These are phyloP conservation scores for Dioscorea dumetorum DNA, from an alignment of 106 monocot genomes.

Conservation along the genomic window DNA sequence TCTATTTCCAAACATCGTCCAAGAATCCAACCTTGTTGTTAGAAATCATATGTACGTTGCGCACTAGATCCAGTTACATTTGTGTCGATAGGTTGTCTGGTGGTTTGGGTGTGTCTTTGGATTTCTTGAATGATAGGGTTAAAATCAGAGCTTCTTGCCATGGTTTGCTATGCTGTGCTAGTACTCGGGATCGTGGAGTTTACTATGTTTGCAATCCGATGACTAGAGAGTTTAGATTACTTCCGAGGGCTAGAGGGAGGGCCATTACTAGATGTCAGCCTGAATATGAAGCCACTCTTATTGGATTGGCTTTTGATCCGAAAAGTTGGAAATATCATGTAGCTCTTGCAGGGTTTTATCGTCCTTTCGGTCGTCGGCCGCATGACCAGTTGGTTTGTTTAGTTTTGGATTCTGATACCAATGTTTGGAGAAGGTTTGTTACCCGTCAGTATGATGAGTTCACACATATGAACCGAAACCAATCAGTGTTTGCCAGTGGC, in stretches of 20 bases:
- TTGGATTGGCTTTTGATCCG: constrained; percentile 34
- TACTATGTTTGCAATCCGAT: constrained; percentile 68
- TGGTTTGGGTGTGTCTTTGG: constrained; percentile 26
- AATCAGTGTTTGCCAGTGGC: constrained; percentile 35
- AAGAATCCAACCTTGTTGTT: constrained; percentile 28
- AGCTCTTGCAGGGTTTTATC: constrained; percentile 49
- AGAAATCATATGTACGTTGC: constrained; percentile 17
- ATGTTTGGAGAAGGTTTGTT: constrained; percentile 42
- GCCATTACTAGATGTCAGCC: constrained; percentile 47
- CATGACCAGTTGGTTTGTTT: constrained; percentile 36
- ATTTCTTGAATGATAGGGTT: constrained; percentile 44
- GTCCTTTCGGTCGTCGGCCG: constrained; percentile 42
- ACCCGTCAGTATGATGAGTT: constrained; percentile 40
- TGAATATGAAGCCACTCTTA: constrained; percentile 51
- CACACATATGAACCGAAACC: constrained; percentile 62
- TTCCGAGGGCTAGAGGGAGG: constrained; percentile 45
- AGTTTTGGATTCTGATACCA: constrained; percentile 42
- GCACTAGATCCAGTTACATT: constrained; percentile 12
- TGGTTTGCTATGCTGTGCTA: constrained; percentile 56
- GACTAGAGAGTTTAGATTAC: constrained; percentile 35
- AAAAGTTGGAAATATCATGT: constrained; percentile 22
- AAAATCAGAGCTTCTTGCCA: constrained; percentile 52
- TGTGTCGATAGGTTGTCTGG: constrained; percentile 13
- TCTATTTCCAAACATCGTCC: constrained; percentile 23
- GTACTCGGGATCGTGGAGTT: constrained; percentile 32